Percentiles rank a stretch among this genome's conserved stretches.
Conservation (phyloP, 129 eudicot species). For the Tanacetum coccineum region DNA sequence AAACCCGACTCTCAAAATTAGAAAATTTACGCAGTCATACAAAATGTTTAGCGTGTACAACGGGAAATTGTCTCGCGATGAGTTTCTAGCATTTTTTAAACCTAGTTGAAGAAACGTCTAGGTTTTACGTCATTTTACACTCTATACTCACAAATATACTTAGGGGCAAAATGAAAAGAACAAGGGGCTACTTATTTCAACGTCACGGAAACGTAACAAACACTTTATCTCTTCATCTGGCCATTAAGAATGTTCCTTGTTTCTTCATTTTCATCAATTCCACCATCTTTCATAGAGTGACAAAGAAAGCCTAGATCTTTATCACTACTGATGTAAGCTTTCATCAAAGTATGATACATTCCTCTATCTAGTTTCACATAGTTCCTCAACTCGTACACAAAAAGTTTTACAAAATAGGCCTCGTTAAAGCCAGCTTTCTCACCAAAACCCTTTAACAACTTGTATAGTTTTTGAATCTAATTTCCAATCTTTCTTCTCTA, state of each 20-base stretch:
- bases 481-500: slow-evolving; percentile 41
- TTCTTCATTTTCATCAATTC: slow-evolving; percentile 53
- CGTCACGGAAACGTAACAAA: slow-evolving; percentile 1
- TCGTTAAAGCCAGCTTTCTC: slow-evolving; percentile 44
- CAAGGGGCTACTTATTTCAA: too few relatives aligned
- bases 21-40: too few relatives aligned
- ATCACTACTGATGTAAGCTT: slow-evolving; percentile 21
- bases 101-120: too few relatives aligned
- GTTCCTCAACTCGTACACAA: slow-evolving; percentile 35
- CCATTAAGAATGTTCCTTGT: slow-evolving; percentile 40
- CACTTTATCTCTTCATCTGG: slow-evolving; percentile 2
- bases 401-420: slow-evolving; percentile 30
- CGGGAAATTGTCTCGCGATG: too few relatives aligned
- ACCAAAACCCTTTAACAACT: slow-evolving; percentile 36
- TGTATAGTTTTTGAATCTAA: slow-evolving; percentile 31
- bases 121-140: too few relatives aligned
- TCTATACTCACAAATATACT: too few relatives aligned
- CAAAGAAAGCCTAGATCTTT: slow-evolving; percentile 41
- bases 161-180: too few relatives aligned
- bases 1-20: too few relatives aligned
- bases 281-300: slow-evolving; percentile 53
- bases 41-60: too few relatives aligned
- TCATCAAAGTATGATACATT: slow-evolving; percentile 54
- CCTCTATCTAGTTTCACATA: slow-evolving; percentile 38
- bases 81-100: too few relatives aligned